Conservation (phyloP, 169 alveolate species). For the Plasmodium gaboni region DNA sequence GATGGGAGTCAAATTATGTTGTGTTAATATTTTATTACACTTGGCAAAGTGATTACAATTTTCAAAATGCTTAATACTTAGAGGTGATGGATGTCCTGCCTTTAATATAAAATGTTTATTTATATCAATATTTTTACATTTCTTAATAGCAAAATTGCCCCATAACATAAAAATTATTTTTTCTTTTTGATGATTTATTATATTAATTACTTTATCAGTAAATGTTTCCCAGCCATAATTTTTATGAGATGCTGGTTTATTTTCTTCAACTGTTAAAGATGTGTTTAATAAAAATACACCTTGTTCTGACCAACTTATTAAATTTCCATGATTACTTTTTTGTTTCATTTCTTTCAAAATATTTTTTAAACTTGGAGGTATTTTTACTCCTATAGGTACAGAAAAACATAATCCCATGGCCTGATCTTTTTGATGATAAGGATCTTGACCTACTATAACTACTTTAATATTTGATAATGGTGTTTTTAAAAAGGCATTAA, state of each 20-base stretch:
- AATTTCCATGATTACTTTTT: conserved; percentile 95
- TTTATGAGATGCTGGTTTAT: conserved; percentile 74
- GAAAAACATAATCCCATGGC: conserved; percentile 99
- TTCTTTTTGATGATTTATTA: conserved; percentile 87
- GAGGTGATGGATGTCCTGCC: conserved; percentile 99
- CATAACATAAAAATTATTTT: conserved; percentile 92
- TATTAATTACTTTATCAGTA: conserved; percentile 91
- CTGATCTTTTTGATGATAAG: conserved; percentile 97
- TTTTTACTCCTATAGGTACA: conserved; percentile 93
- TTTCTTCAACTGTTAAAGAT: conserved; percentile 92
- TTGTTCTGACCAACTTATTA: conserved; percentile 97
- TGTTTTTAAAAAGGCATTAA: conserved; percentile 89
- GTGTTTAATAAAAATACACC: conserved; percentile 98
- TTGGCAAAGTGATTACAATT: conserved; percentile 90
- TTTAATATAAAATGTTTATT: conserved; percentile 92
- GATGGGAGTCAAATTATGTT: conserved; percentile 80
- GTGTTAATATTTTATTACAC: conserved; percentile 85
- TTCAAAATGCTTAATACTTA: conserved; percentile 77
- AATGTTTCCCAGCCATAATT: conserved; percentile 93
- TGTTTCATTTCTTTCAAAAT: conserved; percentile 94
- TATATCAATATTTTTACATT: conserved; percentile 91
- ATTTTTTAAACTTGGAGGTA: conserved; percentile 98
- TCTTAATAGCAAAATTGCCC: conserved; percentile 96
- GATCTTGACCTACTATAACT: conserved; percentile 99
- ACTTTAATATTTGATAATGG: conserved; percentile 92